Percentiles rank a stretch among this genome's conserved stretches.
Evolutionary conservation across 2,329 filamentous ascomycete genomes (phyloP).

Genomic region (Stromatinia cepivora): DNA sequence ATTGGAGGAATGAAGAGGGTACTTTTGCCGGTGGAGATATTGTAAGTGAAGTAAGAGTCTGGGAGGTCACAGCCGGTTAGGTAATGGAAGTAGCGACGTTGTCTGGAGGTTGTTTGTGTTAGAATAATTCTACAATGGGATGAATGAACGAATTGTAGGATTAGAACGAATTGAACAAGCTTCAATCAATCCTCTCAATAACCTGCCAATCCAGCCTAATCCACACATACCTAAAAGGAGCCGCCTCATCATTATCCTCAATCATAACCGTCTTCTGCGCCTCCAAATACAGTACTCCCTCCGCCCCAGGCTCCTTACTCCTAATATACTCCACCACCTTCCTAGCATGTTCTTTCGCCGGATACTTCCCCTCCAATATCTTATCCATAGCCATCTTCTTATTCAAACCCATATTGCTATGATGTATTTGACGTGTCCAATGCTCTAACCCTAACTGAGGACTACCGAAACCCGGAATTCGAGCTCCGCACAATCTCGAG

Average conservation of each 20-base stretch:
- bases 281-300: constrained; percentile 84
- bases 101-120: constrained; percentile 50
- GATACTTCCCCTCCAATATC: constrained; percentile 65
- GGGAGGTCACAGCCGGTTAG: constrained; percentile 79
- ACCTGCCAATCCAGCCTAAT: neutral
- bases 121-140: neutral
- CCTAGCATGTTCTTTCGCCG: constrained; percentile 82
- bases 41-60: constrained; percentile 79
- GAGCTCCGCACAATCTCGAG: neutral
- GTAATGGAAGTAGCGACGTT: constrained; percentile 94
- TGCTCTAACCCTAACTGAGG: neutral
- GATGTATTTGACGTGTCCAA: neutral
- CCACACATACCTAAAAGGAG: constrained; percentile 68
- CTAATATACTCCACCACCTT: constrained; percentile 80
- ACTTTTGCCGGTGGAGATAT: constrained; percentile 69
- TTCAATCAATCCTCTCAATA: neutral
- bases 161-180: too few species aligned
- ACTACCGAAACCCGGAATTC: neutral
- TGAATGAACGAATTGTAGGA: too few species aligned
- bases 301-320: constrained; percentile 61
- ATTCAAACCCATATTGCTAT: constrained; percentile 2
- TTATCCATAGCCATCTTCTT: neutral
- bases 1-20: constrained; percentile 90
- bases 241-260: constrained; percentile 85
- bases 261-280: constrained; percentile 76